Percentiles rank a stretch among this genome's conserved stretches.
Evolutionary conservation across 768 basidiomycete species (phyloP).

Genomic region (Mycena galericulata): DNA sequence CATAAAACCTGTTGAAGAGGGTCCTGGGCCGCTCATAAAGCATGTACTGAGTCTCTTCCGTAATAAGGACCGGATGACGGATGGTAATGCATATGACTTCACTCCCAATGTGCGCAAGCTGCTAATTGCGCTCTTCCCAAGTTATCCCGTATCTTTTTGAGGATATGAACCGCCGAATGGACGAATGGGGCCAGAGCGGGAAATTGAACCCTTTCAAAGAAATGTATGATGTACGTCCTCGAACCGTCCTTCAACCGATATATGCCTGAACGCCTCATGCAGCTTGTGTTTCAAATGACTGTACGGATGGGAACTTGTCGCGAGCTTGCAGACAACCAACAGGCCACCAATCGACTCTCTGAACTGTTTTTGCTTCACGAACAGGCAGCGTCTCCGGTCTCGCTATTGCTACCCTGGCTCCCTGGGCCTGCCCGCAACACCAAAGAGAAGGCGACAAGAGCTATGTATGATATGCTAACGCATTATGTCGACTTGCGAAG

Average conservation of each 20-base stretch:
- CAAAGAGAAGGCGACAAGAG: conserved; percentile 46
- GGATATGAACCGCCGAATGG: conserved; percentile 38
- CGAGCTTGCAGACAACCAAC: conserved; percentile 46
- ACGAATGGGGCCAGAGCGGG: conserved; percentile 40
- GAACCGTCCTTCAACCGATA: not conserved
- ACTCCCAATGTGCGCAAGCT: not conserved
- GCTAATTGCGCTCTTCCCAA: not conserved
- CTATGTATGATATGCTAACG: conserved; percentile 42
- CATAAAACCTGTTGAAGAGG: conserved; percentile 12
- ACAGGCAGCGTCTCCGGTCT: conserved; percentile 47
- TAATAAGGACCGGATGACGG: conserved; percentile 20
- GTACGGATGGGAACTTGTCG: conserved; percentile 49
- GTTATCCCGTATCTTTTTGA: conserved; percentile 41
- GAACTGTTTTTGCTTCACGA: conserved; percentile 48
- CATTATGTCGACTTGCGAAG: conserved; percentile 44
- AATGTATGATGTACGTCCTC: conserved; percentile 38
- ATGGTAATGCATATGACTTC: not conserved
- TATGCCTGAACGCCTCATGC: not conserved
- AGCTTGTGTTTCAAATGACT: conserved; percentile 50
- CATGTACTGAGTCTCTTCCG: conserved; percentile 22
- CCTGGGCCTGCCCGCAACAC: conserved; percentile 45
- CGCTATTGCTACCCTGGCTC: conserved; percentile 50
- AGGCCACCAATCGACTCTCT: conserved; percentile 38
- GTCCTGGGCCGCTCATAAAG: not conserved
- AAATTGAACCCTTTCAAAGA: conserved; percentile 42